phyloP scores from a whole-genome alignment of 208 protist genomes.

The Crithidia fasciculata region DNA sequence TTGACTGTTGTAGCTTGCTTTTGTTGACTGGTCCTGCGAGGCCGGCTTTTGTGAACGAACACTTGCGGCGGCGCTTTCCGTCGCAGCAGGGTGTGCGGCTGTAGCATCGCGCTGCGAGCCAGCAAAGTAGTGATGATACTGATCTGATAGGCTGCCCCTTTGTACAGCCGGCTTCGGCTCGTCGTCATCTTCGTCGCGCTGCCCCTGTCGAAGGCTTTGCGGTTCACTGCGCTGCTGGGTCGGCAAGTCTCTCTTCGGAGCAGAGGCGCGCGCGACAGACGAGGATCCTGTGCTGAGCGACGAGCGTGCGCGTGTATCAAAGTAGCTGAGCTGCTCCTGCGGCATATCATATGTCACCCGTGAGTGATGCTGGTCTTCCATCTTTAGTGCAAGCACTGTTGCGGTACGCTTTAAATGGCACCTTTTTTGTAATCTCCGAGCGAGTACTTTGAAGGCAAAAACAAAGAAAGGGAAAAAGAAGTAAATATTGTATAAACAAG shows the following conservation, averaged over 20 bases:
- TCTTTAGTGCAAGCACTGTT: background rate
- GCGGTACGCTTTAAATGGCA: too few species aligned
- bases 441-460: too few species aligned
- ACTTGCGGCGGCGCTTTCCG: background rate
- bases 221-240: background rate
- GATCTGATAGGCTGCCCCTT: constrained; percentile 17
- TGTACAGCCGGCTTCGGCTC: background rate
- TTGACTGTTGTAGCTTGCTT: background rate
- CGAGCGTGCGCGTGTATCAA: constrained; percentile 13
- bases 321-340: constrained; percentile 32
- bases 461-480: too few species aligned
- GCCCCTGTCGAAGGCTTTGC: background rate
- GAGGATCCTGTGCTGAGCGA: background rate
- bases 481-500: too few species aligned
- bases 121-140: constrained; percentile 26
- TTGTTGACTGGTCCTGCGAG: background rate
- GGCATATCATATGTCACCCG: constrained; percentile 30
- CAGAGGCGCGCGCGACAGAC: background rate
- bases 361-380: background rate
- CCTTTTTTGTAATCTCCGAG: too few species aligned
- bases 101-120: background rate
- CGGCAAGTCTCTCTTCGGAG: background rate
- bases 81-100: background rate
- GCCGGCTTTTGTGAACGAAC: background rate
- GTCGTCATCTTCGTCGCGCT: constrained; percentile 3